These are phyloP conservation scores for sweet orange (Citrus sinensis) DNA, from an alignment of 345 rosid genomes.

Conservation along the genomic window DVS_A1.0 CM039167.1:8663001-8663500, in stretches of 20 bases:
- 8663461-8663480: not conserved
- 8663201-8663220: not conserved
- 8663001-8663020: slow-evolving; percentile 66
- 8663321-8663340: no score
- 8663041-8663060: slow-evolving; percentile 64
- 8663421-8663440: not conserved
- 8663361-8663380: not conserved
- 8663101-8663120: slow-evolving; percentile 72
- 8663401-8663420: no score
- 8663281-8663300: not conserved
- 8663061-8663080: slow-evolving; percentile 78
- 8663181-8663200: not conserved
- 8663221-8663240: not conserved
- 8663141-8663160: slow-evolving; percentile 91
- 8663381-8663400: not conserved
- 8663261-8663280: not conserved
- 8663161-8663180: not conserved
- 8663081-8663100: slow-evolving; percentile 86
- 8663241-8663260: not conserved
- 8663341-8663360: not conserved
- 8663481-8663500: no score
- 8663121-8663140: slow-evolving; percentile 90
- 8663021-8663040: slow-evolving; percentile 65
- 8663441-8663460: not conserved
- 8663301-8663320: not conserved